Conservation (phyloP, 2,329 filamentous ascomycete genomes). For the Talaromyces piceae region DNA sequence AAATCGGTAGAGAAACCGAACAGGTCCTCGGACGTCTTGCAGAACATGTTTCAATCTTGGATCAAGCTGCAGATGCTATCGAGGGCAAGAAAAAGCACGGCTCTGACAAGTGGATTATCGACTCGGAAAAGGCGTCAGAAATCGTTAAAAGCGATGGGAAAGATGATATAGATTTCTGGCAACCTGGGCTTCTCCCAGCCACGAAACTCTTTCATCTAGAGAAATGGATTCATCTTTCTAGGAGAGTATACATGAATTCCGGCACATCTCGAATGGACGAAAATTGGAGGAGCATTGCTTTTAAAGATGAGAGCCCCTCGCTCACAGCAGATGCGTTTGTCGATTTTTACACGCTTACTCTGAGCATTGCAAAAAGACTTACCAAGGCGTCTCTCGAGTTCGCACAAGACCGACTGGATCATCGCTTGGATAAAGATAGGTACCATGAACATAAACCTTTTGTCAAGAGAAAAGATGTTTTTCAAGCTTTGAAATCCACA, state of each 20-base stretch:
- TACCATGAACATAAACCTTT: conserved; percentile 39
- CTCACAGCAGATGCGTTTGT: conserved; percentile 68
- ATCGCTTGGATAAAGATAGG: conserved; percentile 2
- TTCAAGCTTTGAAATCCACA: conserved; percentile 39
- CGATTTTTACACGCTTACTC: conserved; percentile 62
- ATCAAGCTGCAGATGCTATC: conserved; percentile 56
- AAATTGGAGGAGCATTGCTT: conserved; percentile 60
- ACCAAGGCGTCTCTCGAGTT: conserved; percentile 63
- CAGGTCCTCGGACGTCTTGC: conserved; percentile 60
- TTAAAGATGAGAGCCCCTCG: conserved; percentile 51
- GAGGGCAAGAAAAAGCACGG: conserved; percentile 56
- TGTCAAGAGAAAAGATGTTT: conserved; percentile 28
- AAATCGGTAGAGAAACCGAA: conserved; percentile 62
- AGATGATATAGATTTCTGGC: conserved; percentile 7
- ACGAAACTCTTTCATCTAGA: conserved; percentile 51
- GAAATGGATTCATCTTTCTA: conserved; percentile 58
- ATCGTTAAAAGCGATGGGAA: conserved; percentile 21
- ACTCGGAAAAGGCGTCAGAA: conserved; percentile 22
- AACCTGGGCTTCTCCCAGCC: conserved; percentile 38
- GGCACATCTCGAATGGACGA: conserved; percentile 48
- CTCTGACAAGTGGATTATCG: conserved; percentile 57
- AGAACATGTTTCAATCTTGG: conserved; percentile 56
- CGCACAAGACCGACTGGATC: conserved; percentile 27
- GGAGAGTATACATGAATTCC: conserved; percentile 67
- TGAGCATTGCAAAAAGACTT: conserved; percentile 63